phyloP scores from a whole-genome alignment of 1,284 basidiomycete species.

The Wolfiporia cocos region DNA sequence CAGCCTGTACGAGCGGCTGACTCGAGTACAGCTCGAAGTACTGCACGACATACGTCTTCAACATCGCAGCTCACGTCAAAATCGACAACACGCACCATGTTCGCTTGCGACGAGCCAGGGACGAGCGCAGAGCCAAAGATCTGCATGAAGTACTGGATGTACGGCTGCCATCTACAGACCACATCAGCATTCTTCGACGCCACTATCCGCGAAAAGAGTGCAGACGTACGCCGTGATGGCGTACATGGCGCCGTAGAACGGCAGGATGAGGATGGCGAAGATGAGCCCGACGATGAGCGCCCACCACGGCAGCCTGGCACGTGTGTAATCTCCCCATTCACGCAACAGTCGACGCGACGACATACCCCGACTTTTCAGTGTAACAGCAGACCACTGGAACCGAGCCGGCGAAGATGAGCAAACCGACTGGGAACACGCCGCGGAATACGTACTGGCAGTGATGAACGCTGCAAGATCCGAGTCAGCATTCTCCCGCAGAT shows the following conservation, averaged over 20 bases:
- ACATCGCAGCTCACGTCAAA: neutral
- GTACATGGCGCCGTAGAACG: constrained; percentile 28
- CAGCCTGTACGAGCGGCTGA: constrained; percentile 20
- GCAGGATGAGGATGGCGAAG: constrained; percentile 37
- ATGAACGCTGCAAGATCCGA: constrained; percentile 27
- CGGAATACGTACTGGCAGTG: constrained; percentile 20
- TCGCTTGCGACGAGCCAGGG: constrained; percentile 34
- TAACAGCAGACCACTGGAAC: constrained; percentile 35
- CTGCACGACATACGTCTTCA: neutral
- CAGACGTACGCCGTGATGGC: constrained; percentile 27
- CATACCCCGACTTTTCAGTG: constrained; percentile 31
- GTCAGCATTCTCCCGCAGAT: neutral
- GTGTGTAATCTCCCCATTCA: too few relatives aligned
- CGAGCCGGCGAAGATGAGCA: neutral
- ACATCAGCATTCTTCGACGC: too few relatives aligned
- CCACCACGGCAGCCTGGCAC: constrained; percentile 42
- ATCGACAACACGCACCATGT: constrained; percentile 26
- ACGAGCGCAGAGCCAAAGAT: constrained; percentile 36
- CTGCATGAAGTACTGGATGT: constrained; percentile 14
- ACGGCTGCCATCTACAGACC: too few relatives aligned
- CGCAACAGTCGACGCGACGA: too few relatives aligned
- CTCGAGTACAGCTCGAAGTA: constrained; percentile 34
- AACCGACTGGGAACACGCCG: neutral
- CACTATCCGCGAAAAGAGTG: too few relatives aligned
- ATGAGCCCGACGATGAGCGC: constrained; percentile 36